phyloP scores from a whole-genome alignment of 2,329 filamentous ascomycete species.

The Sclerotinia glacialis region DNA sequence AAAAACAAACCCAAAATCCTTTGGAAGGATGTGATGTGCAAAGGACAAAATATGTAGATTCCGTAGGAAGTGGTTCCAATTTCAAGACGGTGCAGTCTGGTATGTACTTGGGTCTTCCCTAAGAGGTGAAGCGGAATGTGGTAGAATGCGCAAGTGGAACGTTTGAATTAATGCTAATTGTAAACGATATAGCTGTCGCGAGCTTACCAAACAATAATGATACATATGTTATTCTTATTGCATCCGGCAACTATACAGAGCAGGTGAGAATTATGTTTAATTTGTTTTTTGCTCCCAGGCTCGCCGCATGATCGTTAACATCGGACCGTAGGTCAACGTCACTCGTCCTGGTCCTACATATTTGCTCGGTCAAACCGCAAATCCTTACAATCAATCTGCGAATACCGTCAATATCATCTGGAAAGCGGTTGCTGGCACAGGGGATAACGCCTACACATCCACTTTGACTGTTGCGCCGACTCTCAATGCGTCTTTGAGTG shows the following conservation, averaged over 20 bases:
- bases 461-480: constrained; percentile 62
- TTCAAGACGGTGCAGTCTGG: constrained; percentile 36
- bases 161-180: constrained; percentile 20
- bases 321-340: constrained; percentile 55
- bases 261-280: constrained; percentile 25
- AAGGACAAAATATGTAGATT: constrained; percentile 31
- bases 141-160: neutral
- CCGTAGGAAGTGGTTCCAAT: constrained; percentile 20
- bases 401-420: constrained; percentile 58
- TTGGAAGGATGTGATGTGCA: constrained; percentile 32
- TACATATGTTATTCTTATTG: constrained; percentile 56
- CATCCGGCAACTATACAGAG: constrained; percentile 59
- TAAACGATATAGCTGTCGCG: constrained; percentile 27
- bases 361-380: constrained; percentile 52
- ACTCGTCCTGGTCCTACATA: constrained; percentile 60
- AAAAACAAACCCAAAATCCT: constrained; percentile 28
- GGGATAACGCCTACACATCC: constrained; percentile 61
- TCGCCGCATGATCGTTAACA: constrained; percentile 37
- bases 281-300: neutral
- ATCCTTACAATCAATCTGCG: constrained; percentile 29
- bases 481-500: constrained; percentile 60
- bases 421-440: constrained; percentile 52
- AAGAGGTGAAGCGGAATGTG: neutral
- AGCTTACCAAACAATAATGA: constrained; percentile 35
- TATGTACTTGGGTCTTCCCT: constrained; percentile 10